phyloP scores from a whole-genome alignment of 2,329 filamentous ascomycete species.

The Pseudofabraea citricarpa region DNA sequence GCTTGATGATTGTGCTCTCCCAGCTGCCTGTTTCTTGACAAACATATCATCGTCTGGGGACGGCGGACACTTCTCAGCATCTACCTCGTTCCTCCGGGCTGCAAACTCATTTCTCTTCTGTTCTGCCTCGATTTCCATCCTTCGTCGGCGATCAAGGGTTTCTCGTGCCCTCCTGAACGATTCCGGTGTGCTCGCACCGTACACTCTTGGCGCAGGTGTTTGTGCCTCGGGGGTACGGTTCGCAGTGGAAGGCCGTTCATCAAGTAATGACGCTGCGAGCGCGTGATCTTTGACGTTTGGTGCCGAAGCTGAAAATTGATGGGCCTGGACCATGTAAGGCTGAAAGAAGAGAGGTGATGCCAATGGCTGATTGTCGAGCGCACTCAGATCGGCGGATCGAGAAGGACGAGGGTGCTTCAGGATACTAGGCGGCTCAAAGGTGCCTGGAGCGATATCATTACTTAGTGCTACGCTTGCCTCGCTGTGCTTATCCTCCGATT shows the following conservation, averaged over 20 bases:
- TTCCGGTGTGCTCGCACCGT: slow-evolving; percentile 35
- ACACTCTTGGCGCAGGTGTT: slow-evolving; percentile 30
- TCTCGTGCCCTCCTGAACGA: slow-evolving; percentile 34
- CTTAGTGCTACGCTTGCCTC: slow-evolving; percentile 60
- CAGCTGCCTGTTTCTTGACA: slow-evolving; percentile 14
- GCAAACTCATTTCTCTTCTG: slow-evolving; percentile 23
- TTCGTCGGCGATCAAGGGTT: slow-evolving; percentile 24
- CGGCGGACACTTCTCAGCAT: slow-evolving; percentile 35
- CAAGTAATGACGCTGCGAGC: slow-evolving; percentile 30
- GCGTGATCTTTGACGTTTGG: slow-evolving; percentile 17
- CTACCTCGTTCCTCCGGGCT: slow-evolving; percentile 18
- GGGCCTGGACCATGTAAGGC: slow-evolving; percentile 17
- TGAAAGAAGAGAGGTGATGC: slow-evolving; percentile 25
- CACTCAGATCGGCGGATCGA: slow-evolving; percentile 17
- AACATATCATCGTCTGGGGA: slow-evolving; percentile 41
- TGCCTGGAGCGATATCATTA: slow-evolving; percentile 57
- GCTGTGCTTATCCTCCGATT: slow-evolving; percentile 58
- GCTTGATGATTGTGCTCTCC: slow-evolving; percentile 23
- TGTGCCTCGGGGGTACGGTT: slow-evolving; percentile 37
- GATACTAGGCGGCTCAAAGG: slow-evolving; percentile 16
- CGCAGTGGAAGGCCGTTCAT: slow-evolving; percentile 43
- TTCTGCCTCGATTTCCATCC: slow-evolving; percentile 30
- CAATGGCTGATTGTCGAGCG: slow-evolving; percentile 17
- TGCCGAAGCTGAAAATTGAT: slow-evolving; percentile 19
- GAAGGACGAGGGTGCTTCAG: slow-evolving; percentile 14